Base-by-base conservation (phyloP, 2,329 filamentous ascomycete species). In the Thermoascus crustaceus region DNA sequence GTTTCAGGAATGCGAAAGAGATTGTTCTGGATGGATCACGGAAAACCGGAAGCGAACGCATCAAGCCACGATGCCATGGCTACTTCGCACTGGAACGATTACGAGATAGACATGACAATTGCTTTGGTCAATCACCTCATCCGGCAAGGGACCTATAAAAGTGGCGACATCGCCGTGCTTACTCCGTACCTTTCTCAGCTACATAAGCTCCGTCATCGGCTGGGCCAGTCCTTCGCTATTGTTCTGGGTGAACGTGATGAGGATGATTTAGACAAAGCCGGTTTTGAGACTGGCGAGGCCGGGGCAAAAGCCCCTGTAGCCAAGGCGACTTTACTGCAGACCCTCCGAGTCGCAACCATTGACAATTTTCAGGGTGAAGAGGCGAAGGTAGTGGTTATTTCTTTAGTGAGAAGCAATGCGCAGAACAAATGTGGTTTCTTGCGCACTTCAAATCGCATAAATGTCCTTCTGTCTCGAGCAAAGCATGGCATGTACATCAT, bases 341-440 rank as follows among this genome's bases (percentile, higher is more conserved):
- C 61, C 1, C 53, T 82, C 2, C 61, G 74, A 4, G 55, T 80
- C 0, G 78, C 80, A 0, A 85, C 79, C 0, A 72, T 85, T 0
- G 80, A 85, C 52, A 87, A 86, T 43, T 87, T 85, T 37, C 81
- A 88, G 46, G 83, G 82, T 0, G 82, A 88, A 49, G 82, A 88
- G 48, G 78, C 76, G 2, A 79, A 83, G 34, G 63, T 88, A 6
- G 66, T 88, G 0, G 64, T 88, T 2, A 63, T 87, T 0, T 83
- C 78, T 0, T 62, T 88, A 0, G 80, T 85, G 0, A 72, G 83
- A 25, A 84, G 80, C 57, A 88, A 88, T 44, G 41, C 54, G 0
- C 47, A 70, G 5, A 61, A 58, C 6, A 72, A 69, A 4, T 71
- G 72, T 11, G 83, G 82, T 0, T 88, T 87, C 40, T 61, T 88